These are phyloP conservation scores for Diaporthe capsici DNA, from an alignment of 2,329 filamentous ascomycete species.

Conservation along the genomic window DNA sequence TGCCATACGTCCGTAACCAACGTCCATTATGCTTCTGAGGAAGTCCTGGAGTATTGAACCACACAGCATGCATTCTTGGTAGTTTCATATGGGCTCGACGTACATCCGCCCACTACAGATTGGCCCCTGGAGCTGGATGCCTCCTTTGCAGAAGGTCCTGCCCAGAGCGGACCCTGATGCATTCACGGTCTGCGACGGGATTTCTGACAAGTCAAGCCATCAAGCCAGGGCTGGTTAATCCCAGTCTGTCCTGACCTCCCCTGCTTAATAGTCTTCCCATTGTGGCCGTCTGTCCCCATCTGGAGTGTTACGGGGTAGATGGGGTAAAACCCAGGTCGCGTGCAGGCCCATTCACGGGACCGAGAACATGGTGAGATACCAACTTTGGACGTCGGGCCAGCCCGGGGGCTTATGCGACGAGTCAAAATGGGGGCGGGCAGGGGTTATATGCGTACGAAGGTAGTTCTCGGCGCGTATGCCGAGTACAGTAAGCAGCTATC, in stretches of 20 bases:
- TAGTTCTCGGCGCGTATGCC: not conserved
- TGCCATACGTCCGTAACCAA: not conserved
- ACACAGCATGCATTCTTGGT: not conserved
- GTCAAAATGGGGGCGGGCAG: not conserved
- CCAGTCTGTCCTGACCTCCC: not conserved
- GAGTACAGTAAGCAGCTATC: not conserved
- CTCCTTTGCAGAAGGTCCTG: not conserved
- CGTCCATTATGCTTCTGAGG: not conserved
- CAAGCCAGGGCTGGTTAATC: not conserved
- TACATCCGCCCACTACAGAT: not conserved
- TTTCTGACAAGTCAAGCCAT: not conserved
- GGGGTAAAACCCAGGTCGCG: not conserved
- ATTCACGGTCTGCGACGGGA: not conserved
- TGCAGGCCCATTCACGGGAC: not conserved
- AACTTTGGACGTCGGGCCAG: constrained; percentile 22
- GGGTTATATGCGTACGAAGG: not conserved
- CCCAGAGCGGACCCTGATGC: constrained; percentile 13
- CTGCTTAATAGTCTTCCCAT: not conserved
- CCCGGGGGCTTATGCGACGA: constrained; percentile 11
- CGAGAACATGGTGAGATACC: constrained; percentile 6
- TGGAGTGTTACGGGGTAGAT: constrained; percentile 1
- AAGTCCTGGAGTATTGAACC: not conserved
- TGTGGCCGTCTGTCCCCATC: not conserved
- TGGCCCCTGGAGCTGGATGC: not conserved
- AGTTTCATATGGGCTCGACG: not conserved